phyloP scores from a whole-genome alignment of 768 basidiomycete species.

The Neoboletus magnificus region DNA sequence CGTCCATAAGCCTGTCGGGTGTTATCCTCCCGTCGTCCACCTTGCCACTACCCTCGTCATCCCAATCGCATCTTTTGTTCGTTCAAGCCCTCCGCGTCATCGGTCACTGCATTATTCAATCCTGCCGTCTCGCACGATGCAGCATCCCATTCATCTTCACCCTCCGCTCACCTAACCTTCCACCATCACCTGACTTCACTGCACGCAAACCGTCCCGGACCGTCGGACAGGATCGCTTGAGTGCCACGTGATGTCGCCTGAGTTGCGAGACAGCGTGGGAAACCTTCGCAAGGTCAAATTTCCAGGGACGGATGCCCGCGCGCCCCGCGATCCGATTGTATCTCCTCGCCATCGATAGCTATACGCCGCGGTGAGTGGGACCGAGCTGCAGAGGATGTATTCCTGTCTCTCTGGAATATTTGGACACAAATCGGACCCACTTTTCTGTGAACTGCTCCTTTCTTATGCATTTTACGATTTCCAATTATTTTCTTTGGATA shows the following conservation, averaged over 20 bases:
- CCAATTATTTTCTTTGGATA: neutral
- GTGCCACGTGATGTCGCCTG: too few species aligned
- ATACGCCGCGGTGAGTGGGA: neutral
- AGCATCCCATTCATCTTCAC: neutral
- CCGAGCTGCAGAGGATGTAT: neutral
- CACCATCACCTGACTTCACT: constrained; percentile 9
- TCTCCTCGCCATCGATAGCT: neutral
- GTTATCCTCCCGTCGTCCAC: neutral
- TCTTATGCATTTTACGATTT: neutral
- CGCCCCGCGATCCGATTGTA: neutral
- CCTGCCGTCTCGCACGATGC: neutral
- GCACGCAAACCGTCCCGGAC: too few species aligned
- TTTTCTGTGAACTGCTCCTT: neutral
- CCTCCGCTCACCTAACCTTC: neutral
- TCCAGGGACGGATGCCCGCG: neutral
- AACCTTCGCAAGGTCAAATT: too few species aligned
- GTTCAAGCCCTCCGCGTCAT: neutral
- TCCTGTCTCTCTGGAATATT: neutral
- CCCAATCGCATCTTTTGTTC: neutral
- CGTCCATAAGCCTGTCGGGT: neutral
- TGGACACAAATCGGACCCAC: neutral
- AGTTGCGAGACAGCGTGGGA: too few species aligned
- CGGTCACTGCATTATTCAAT: neutral
- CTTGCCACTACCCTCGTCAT: neutral
- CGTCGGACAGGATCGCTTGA: too few species aligned